phyloP scores from a whole-genome alignment of 139 green algal species.

The Volvox reticuliferus region DNA sequence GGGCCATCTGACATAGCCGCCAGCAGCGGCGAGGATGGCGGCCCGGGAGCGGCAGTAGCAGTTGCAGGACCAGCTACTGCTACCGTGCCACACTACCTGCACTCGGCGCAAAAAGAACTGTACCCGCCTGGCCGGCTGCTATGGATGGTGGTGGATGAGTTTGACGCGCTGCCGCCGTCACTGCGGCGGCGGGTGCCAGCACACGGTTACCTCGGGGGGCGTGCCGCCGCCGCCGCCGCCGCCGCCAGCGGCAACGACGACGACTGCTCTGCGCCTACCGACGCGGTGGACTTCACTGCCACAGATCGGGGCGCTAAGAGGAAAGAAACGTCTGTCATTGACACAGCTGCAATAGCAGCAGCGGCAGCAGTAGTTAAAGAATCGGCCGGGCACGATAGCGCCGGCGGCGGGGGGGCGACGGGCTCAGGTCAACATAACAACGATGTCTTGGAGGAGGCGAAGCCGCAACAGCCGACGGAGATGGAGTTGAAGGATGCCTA shows the following conservation, averaged over 20 bases:
- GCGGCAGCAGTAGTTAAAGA: not conserved
- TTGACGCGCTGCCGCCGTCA: not conserved
- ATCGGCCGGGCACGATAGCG: not conserved
- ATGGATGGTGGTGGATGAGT: constrained; percentile 38
- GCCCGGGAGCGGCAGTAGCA: not conserved
- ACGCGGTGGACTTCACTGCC: not conserved
- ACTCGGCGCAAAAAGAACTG: constrained; percentile 37
- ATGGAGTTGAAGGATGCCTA: not conserved
- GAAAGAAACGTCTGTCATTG: not conserved
- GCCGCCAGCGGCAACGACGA: not conserved
- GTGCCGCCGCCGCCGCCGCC: not conserved
- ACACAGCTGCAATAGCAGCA: not conserved
- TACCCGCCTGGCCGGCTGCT: constrained; percentile 44
- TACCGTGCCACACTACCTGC: constrained; percentile 15
- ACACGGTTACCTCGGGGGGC: not conserved
- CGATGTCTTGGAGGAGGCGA: not conserved
- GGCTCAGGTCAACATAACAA: not conserved
- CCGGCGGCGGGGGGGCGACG: too few species aligned
- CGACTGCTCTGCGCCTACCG: not conserved
- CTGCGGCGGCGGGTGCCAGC: not conserved
- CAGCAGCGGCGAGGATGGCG: not conserved
- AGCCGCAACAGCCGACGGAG: not conserved
- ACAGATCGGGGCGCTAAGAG: too few species aligned
- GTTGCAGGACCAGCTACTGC: not conserved
- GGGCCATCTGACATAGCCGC: not conserved